Conservation (phyloP, 345 rosid species). For the Hibiscus syriacus region DNA sequence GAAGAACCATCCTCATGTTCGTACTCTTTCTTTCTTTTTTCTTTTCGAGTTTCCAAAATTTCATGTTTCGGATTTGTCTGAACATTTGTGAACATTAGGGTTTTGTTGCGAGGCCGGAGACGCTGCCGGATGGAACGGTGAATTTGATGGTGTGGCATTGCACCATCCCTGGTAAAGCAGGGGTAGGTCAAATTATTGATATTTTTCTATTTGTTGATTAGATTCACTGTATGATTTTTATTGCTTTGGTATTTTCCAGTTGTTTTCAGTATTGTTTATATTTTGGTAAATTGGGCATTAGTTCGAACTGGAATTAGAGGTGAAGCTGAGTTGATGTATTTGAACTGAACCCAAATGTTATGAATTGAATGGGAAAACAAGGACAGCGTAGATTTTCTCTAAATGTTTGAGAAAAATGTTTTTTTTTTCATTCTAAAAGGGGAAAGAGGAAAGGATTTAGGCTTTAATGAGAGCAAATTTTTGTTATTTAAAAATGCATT, state of each 20-base stretch:
- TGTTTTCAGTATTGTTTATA: neutral
- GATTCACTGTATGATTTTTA: neutral
- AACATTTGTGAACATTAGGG: conserved; percentile 36
- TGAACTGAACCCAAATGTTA: neutral
- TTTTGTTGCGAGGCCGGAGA: conserved; percentile 98
- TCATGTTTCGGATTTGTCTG: neutral
- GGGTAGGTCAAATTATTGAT: conserved; percentile 43
- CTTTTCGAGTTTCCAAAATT: neutral
- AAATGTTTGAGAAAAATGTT: no score
- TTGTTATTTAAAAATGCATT: no score
- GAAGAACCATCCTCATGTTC: conserved; percentile 89
- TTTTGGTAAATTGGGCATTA: neutral
- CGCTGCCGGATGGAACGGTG: conserved; percentile 61
- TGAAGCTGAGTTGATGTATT: neutral
- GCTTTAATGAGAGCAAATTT: no score
- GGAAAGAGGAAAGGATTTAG: no score
- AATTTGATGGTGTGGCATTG: conserved; percentile 98
- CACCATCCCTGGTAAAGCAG: conserved; percentile 91
- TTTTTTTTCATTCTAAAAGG: no score
- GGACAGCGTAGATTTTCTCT: no score
- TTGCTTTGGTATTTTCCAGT: neutral
- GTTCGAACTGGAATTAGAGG: neutral
- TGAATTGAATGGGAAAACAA: no score
- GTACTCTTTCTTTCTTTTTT: conserved; percentile 16
- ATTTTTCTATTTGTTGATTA: neutral